Base-by-base conservation (phyloP, 1,139 yeast species). In the Sugiyamaella pinicola region DNA sequence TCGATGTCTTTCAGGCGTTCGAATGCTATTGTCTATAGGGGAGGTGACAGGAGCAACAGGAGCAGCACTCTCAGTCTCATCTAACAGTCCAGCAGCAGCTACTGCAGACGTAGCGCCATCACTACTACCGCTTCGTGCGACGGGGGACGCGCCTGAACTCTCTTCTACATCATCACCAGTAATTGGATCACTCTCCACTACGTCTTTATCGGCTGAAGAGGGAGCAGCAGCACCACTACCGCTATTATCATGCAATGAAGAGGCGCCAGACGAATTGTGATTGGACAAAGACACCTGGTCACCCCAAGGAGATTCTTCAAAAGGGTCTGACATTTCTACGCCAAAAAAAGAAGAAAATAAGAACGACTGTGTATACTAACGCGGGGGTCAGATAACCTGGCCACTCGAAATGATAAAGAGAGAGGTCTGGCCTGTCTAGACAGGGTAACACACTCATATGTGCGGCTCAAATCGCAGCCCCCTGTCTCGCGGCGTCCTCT, bases 241-340 rank as follows among this genome's bases (percentile, higher is more conserved):
- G n/a, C n/a, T n/a, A 18, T 34, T 38, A 13, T 28, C 35, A 19
- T 45, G 51, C 45, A 55, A 43, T 21, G 60, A 59, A 12, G 64
- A 58, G 18, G 63, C 50, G 6, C 43, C 49, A 6, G 62, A 58
- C 22, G 64, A 61, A 46, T 59, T 60, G 52, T 56, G 56, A 34
- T 58, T 51, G n/a, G 60, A 55, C 39, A 59, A 26, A 18, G 65
- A 62, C 21, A 60, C 63, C 53, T 61, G 64, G 54, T 62, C 65
- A 9, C 62, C 65, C 65, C 65, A 62, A 18, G 65, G 64, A 22
- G 64, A 61, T 17, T 54, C 57, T 33, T 45, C 57, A 38, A 54
- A 49, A 13, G 54, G 54, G 29, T 51, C 54, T 4, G 54, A 44
- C 54, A 51, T 51, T 33, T 29, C 35, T 18, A 15, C 3, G 17